phyloP scores from a whole-genome alignment of 2,329 filamentous ascomycete species.

The Fusarium sp. region DNA sequence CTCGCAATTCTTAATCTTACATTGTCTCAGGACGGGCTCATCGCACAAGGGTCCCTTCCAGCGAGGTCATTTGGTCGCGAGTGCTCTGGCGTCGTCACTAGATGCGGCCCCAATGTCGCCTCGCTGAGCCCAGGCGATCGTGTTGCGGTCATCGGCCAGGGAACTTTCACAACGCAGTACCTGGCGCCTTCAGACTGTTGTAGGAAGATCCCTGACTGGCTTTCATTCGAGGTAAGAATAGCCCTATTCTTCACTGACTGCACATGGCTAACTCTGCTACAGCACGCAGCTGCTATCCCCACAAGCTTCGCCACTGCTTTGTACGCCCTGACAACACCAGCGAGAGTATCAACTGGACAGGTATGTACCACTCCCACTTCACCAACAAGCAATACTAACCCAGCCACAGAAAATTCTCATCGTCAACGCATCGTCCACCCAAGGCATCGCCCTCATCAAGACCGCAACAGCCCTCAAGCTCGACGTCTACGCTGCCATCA shows the following conservation, averaged over 20 bases:
- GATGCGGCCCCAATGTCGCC: constrained; percentile 20
- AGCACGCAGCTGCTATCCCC: constrained; percentile 34
- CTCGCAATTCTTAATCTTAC: not conserved
- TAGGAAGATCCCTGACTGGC: constrained; percentile 33
- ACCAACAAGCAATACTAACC: not conserved
- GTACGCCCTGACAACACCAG: constrained; percentile 24
- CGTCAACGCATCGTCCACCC: constrained; percentile 25
- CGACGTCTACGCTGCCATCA: constrained; percentile 27
- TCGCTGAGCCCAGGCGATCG: constrained; percentile 30
- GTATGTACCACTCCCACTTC: not conserved
- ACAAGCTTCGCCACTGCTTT: constrained; percentile 33
- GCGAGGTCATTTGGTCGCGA: constrained; percentile 35
- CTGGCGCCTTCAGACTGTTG: constrained; percentile 27
- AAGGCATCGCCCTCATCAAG: constrained; percentile 37
- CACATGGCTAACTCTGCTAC: not conserved
- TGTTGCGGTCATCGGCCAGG: constrained; percentile 33
- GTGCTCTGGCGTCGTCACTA: constrained; percentile 28
- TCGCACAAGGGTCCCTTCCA: constrained; percentile 33
- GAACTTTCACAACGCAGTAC: constrained; percentile 34
- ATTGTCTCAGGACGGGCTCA: constrained; percentile 13
- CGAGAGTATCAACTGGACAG: constrained; percentile 20
- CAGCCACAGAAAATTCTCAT: constrained; percentile 29
- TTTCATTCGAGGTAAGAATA: constrained; percentile 35
- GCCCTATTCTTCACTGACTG: not conserved
- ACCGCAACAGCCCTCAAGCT: constrained; percentile 30